Conservation (phyloP, 2,329 filamentous ascomycete genomes). For the Ophiostoma novo-ulmi region DNA sequence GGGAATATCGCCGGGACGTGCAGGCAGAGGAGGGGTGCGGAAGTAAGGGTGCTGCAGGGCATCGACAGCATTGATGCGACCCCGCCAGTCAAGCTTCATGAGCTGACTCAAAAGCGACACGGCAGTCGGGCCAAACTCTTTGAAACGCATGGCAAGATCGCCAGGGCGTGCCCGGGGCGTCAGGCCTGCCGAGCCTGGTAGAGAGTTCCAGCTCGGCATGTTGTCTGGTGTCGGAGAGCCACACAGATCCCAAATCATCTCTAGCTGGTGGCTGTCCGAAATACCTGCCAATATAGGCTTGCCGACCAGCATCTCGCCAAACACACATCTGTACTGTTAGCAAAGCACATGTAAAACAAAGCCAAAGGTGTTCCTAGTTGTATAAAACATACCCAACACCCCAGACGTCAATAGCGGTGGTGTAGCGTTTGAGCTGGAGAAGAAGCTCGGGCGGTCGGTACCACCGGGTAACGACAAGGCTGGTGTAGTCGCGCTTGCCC, state of each 20-base stretch:
- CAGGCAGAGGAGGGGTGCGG: conserved; percentile 68
- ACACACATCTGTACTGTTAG: conserved; percentile 63
- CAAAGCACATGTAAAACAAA: conserved; percentile 14
- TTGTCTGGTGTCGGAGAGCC: conserved; percentile 82
- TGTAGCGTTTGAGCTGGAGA: conserved; percentile 82
- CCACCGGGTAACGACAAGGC: conserved; percentile 95
- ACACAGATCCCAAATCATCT: conserved; percentile 89
- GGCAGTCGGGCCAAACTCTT: conserved; percentile 65
- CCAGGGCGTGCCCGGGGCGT: conserved; percentile 57
- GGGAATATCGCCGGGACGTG: conserved; percentile 80
- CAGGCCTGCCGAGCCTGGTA: conserved; percentile 76
- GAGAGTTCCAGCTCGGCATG: conserved; percentile 83
- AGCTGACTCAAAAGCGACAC: conserved; percentile 77
- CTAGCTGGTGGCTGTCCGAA: conserved; percentile 81
- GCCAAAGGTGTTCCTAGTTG: not conserved
- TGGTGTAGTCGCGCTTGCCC: conserved; percentile 85
- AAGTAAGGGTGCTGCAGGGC: conserved; percentile 92
- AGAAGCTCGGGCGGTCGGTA: conserved; percentile 92
- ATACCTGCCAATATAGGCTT: conserved; percentile 90
- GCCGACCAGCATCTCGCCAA: conserved; percentile 93
- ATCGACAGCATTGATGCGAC: conserved; percentile 87
- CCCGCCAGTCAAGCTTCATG: conserved; percentile 81
- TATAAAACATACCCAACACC: conserved; percentile 56
- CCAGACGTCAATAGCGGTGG: conserved; percentile 98
- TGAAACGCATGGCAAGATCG: conserved; percentile 68